Evolutionary conservation across 768 basidiomycete species (phyloP).

Genomic region (Lactifluus rugatus): DNA sequence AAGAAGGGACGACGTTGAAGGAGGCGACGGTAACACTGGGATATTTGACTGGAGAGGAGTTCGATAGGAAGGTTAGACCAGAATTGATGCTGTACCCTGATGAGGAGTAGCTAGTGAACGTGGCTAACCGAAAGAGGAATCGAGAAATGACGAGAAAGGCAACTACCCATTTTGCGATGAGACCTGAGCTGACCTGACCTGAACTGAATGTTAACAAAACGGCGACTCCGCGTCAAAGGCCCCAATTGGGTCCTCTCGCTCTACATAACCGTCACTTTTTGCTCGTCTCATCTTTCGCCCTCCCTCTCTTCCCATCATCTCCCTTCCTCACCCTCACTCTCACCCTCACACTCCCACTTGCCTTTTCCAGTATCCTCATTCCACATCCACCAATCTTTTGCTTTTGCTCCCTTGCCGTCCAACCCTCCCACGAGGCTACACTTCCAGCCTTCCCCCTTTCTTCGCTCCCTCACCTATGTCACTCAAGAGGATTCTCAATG

Average conservation of each 20-base stretch:
- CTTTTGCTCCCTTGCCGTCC: neutral
- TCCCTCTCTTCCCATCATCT: neutral
- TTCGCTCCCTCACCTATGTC: constrained; percentile 16
- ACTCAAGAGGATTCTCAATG: constrained; percentile 26
- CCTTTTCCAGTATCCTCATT: neutral
- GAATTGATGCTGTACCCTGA: constrained; percentile 81
- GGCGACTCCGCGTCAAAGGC: constrained; percentile 18
- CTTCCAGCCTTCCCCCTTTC: neutral
- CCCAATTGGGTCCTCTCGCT: constrained; percentile 8
- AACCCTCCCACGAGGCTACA: constrained; percentile 15
- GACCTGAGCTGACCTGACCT: constrained; percentile 8
- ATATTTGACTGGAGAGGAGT: constrained; percentile 80
- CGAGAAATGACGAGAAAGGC: constrained; percentile 12
- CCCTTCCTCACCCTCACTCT: neutral
- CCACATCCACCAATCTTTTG: neutral
- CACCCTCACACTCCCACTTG: neutral
- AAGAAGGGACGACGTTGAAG: constrained; percentile 93
- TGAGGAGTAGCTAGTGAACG: constrained; percentile 19
- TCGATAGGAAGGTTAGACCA: constrained; percentile 87
- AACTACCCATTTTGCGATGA: constrained; percentile 15
- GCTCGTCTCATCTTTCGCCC: neutral
- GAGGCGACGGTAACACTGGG: constrained; percentile 86
- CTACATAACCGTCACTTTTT: neutral
- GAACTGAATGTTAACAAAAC: constrained; percentile 12
- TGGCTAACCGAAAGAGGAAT: constrained; percentile 1